phyloP scores from a whole-genome alignment of 2,329 filamentous ascomycete species.

The Chrysosporium keratinophilum region DNA sequence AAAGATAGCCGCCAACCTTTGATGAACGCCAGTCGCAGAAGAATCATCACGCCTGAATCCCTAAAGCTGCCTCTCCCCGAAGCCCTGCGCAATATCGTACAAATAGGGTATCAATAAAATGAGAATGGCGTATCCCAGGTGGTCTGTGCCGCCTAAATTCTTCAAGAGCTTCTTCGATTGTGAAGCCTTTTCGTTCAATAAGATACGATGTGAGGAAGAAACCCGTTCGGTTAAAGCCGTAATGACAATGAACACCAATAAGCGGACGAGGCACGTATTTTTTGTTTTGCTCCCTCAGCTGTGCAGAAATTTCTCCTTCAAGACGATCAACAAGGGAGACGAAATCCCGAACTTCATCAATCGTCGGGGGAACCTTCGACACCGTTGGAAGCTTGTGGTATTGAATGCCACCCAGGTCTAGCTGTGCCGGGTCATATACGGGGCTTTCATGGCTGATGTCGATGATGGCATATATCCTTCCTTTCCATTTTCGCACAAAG shows the following conservation, averaged over 20 bases:
- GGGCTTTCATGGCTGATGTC: conserved; percentile 88
- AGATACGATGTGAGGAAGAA: conserved; percentile 85
- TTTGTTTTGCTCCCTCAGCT: conserved; percentile 37
- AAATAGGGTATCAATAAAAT: conserved; percentile 77
- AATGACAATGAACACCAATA: conserved; percentile 86
- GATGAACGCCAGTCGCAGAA: background rate
- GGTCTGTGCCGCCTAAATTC: conserved; percentile 62
- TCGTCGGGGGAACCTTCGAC: conserved; percentile 71
- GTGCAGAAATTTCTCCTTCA: conserved; percentile 44
- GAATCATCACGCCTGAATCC: background rate
- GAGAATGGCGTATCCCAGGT: conserved; percentile 77
- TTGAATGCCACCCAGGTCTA: conserved; percentile 56
- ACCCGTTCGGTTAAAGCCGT: conserved; percentile 88
- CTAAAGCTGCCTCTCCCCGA: conserved; percentile 19
- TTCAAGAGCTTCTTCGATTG: conserved; percentile 65
- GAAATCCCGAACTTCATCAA: conserved; percentile 51
- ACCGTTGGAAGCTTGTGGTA: conserved; percentile 87
- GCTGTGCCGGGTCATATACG: conserved; percentile 68
- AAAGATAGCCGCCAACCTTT: background rate
- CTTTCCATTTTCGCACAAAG: conserved; percentile 60
- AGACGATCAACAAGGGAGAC: conserved; percentile 51
- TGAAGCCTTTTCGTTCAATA: conserved; percentile 65
- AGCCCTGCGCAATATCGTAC: conserved; percentile 58
- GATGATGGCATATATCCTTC: conserved; percentile 62
- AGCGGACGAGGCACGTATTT: conserved; percentile 32